Evolutionary conservation across 2,329 filamentous ascomycete genomes (phyloP).

Genomic region (Escovopsis sp.): DNA sequence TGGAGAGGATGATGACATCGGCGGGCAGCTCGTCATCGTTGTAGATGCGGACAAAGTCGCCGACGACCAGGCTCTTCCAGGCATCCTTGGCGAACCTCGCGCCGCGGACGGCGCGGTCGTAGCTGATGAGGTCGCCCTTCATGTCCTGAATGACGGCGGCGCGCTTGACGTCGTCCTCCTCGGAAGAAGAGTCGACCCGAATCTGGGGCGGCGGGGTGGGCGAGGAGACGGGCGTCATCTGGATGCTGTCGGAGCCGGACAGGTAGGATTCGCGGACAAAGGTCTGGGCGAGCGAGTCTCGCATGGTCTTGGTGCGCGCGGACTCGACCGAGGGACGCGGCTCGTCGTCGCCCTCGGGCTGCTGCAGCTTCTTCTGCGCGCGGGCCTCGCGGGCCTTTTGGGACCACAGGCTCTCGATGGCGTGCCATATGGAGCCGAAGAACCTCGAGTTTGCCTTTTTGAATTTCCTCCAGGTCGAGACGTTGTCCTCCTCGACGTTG

Average conservation of each 20-base stretch:
- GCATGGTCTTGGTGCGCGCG: constrained; percentile 19
- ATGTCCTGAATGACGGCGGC: constrained; percentile 27
- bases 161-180: constrained; percentile 17
- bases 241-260: constrained; percentile 57
- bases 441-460: constrained; percentile 72
- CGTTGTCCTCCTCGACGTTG: constrained; percentile 75
- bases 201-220: constrained; percentile 37
- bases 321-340: constrained; percentile 43
- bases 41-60: constrained; percentile 92
- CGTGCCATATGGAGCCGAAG: constrained; percentile 38
- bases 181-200: constrained; percentile 25
- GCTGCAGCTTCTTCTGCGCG: constrained; percentile 29
- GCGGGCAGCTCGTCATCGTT: constrained; percentile 93
- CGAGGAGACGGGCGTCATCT: constrained; percentile 90
- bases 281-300: constrained; percentile 30
- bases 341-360: constrained; percentile 27
- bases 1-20: constrained; percentile 82
- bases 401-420: constrained; percentile 32
- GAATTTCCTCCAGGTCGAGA: constrained; percentile 72
- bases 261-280: constrained; percentile 39
- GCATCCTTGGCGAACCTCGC: constrained; percentile 83
- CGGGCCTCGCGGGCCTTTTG: constrained; percentile 35
- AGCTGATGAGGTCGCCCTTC: constrained; percentile 55
- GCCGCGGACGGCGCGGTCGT: constrained; percentile 46
- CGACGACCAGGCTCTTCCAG: constrained; percentile 92